phyloP scores from a whole-genome alignment of 345 rosid genomes.

The Brassica cretica region DNA sequence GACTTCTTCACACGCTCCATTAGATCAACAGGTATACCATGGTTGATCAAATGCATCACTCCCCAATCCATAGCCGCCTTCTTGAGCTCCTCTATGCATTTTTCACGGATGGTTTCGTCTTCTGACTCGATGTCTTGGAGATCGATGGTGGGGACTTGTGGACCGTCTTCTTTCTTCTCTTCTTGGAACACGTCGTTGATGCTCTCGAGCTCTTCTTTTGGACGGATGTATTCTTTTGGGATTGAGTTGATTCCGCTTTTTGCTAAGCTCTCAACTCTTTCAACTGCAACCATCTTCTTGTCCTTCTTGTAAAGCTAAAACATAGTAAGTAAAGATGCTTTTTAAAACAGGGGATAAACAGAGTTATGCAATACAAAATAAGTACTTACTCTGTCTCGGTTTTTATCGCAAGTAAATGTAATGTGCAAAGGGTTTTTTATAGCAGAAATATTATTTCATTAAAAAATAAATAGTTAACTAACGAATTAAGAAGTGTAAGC shows the following conservation, averaged over 20 bases:
- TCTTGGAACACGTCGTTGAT: slow-evolving; percentile 76
- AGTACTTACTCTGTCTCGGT: slow-evolving; percentile 5
- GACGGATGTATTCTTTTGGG: slow-evolving; percentile 78
- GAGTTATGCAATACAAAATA: background rate
- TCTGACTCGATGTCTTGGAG: slow-evolving; percentile 59
- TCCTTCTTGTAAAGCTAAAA: background rate
- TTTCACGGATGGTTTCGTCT: slow-evolving; percentile 47
- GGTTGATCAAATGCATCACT: slow-evolving; percentile 93
- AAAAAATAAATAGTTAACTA: background rate
- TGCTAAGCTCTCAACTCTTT: slow-evolving; percentile 72
- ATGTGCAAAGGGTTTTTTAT: slow-evolving; percentile 15
- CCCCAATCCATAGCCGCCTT: slow-evolving; percentile 81
- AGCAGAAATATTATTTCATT: background rate
- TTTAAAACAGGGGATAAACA: slow-evolving; percentile 25
- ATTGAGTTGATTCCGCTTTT: slow-evolving; percentile 71
- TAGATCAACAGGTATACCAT: slow-evolving; percentile 64
- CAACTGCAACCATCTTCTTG: slow-evolving; percentile 38
- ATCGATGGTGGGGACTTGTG: slow-evolving; percentile 81
- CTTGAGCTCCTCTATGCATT: slow-evolving; percentile 55
- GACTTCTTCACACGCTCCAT: slow-evolving; percentile 63
- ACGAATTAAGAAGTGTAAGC: background rate
- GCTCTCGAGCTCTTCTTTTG: slow-evolving; percentile 70
- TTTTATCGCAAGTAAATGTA: background rate
- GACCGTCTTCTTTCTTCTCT: slow-evolving; percentile 74
- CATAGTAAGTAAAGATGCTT: slow-evolving; percentile 14